Base-by-base conservation (phyloP, 164 flowering plant species). In the Vitis labrusca region DNA sequence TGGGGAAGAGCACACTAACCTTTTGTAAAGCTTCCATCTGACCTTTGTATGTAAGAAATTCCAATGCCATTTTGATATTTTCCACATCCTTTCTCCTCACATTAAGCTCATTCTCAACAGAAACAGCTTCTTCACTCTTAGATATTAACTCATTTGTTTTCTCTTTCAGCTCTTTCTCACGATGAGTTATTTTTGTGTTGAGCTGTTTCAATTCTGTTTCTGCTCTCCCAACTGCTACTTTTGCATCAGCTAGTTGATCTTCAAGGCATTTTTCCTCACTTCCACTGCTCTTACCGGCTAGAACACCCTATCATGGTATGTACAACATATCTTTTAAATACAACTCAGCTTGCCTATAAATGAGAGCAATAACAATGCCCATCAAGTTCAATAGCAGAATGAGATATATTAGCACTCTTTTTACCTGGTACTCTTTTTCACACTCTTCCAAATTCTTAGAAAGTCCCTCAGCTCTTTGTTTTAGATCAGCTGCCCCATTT, bases 221-320 rank as follows among this genome's bases (percentile, higher is more conserved):
- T 65, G 91, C 85, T 74, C 52, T 79, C 55, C 99, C 99, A 81
- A 91, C 99, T 57, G 97, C 93, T 52, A 86, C 83, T 75, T 92
- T 93, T 67, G 99, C 97, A 81, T 96, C 99, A 70, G 72, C 84
- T 56, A 96, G 78, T 73, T 93, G 97, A 82, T 96, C 99, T 72
- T 96, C 97, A 63, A 96, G 91, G 81, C 98, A 93, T 79, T 96
- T 96, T 60, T 92, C 97, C 74, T 96, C 97, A 79, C 86, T 77
- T 47, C 93, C 97, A 75, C 92, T 91, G 75, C 91, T 89, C 79
- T 96, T 93, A 16, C 99, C 99, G 71, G 97, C 97, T 49, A 91
- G 67, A 2, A 92, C 88, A 60, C 95, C 98, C 99, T 96, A 70
- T 13, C 76, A 80, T 3, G 71, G 19, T 27, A 56, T 71, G 65